Base-by-base conservation (phyloP, 2,329 filamentous ascomycete species). In the Raffaelea ambrosiae region DNA sequence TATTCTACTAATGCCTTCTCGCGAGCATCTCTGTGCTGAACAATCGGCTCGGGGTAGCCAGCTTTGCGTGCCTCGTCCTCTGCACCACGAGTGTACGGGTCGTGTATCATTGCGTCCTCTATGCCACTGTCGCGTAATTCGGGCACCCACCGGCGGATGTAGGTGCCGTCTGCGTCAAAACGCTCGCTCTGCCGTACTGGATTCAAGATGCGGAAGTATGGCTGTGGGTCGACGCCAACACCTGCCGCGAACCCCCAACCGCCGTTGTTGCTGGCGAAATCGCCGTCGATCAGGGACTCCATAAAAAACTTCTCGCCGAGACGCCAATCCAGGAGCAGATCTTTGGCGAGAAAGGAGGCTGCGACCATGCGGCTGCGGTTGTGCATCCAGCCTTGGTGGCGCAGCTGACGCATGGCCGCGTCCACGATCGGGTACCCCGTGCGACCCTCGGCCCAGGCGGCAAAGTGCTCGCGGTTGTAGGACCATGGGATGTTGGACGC, bases 151-250 rank as follows among this genome's bases (percentile, higher is more conserved):
- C 79, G 79, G 35, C 85, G 74, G 48, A 95, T 94, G 61, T 91
- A 95, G 16, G 80, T 78, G 0, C 88, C 90, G 0, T 84, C 71
- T 0, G 76, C 69, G 60, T 95, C 89, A 57, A 94, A 95, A 64
- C 85, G 90, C 71, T 93, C 86, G 56, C 84, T 88, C 68, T 95
- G 89, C 18, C 87, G 66, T 40, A 88, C 62, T 0, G 89, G 89
- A 58, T 94, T 95, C 66, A 95, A 95, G 45, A 95, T 86, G 7
- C 88, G 76, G 54, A 95, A 95, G 61, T 94, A 95, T 0, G 89
- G 88, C 64, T 95, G 60, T 2, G 61, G 61, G 21, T 64, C 62
- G 7, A 60, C 61, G 4, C 59, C 65, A 18, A 70, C 66, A 9
- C 61, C 64, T 3, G 66, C 66, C 26, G 63, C 60, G 50, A 69